A percentile compares a stretch with the other conserved stretches of the same genome.
These are phyloP conservation scores for Nothopassalora personata DNA, from an alignment of 2,329 filamentous ascomycete genomes.

Conservation along the genomic window DNA sequence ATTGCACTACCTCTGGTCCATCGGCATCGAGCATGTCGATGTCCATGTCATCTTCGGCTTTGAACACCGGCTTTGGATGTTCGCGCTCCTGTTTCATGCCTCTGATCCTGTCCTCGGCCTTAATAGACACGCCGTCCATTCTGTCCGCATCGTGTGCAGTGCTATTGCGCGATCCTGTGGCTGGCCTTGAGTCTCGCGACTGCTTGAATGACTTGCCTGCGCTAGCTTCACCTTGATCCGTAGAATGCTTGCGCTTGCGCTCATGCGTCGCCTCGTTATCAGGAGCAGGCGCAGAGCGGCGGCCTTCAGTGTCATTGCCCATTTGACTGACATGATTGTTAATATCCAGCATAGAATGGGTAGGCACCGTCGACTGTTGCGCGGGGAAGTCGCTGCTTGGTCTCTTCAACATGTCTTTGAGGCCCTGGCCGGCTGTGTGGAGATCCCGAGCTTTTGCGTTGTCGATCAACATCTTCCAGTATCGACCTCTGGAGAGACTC, in stretches of 20 bases:
- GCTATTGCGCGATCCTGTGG: neutral
- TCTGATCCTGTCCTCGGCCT: slow-evolving; percentile 27
- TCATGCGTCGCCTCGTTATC: neutral
- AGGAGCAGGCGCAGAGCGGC: neutral
- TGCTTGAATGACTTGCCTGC: neutral
- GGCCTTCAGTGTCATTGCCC: neutral
- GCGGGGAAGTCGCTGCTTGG: slow-evolving; percentile 43
- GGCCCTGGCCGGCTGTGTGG: slow-evolving; percentile 67
- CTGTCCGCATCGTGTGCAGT: slow-evolving; percentile 28
- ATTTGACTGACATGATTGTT: slow-evolving; percentile 6
- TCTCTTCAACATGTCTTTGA: slow-evolving; percentile 47
- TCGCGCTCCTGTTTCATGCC: slow-evolving; percentile 17
- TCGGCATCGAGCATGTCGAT: slow-evolving; percentile 31
- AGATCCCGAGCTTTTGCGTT: slow-evolving; percentile 69
- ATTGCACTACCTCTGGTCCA: slow-evolving; percentile 1
- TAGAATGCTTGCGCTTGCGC: neutral
- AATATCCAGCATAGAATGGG: slow-evolving; percentile 25
- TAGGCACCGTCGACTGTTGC: slow-evolving; percentile 8
- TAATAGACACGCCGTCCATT: slow-evolving; percentile 35
- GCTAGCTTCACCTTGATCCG: neutral
- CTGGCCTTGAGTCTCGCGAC: neutral
- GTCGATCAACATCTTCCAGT: slow-evolving; percentile 80
- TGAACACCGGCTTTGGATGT: neutral
- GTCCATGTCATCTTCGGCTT: slow-evolving; percentile 17
- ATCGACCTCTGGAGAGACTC: slow-evolving; percentile 79